phyloP scores from a whole-genome alignment of 179 eudicot species.

The Monotropa hypopitys region DNA sequence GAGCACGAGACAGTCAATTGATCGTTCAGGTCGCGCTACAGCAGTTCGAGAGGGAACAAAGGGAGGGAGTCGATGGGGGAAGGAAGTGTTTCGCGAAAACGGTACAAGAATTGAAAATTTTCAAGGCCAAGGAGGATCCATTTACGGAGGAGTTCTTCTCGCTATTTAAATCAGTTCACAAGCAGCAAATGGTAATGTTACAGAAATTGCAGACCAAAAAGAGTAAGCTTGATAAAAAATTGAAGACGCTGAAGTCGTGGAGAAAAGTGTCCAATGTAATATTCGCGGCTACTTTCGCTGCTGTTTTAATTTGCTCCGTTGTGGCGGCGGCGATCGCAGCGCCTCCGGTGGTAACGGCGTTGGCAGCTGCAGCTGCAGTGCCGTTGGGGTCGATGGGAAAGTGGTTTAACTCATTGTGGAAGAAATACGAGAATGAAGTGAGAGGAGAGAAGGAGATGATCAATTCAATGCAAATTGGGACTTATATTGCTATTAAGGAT shows the following conservation, averaged over 20 bases:
- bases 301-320: conserved; percentile 83
- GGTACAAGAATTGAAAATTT: conserved; percentile 60
- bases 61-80: conserved; percentile 26
- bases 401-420: conserved; percentile 78
- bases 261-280: conserved; percentile 71
- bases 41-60: conserved; percentile 44
- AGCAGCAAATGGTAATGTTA: conserved; percentile 64
- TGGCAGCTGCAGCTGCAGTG: conserved; percentile 70
- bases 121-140: conserved; percentile 72
- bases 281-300: conserved; percentile 73
- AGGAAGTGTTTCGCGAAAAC: conserved; percentile 36
- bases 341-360: conserved; percentile 79
- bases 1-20: conserved; percentile 67
- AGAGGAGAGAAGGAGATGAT: conserved; percentile 79
- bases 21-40: conserved; percentile 66
- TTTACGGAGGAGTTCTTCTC: conserved; percentile 73
- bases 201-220: conserved; percentile 58
- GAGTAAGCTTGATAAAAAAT: conserved; percentile 82
- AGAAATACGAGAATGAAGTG: conserved; percentile 62
- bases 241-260: conserved; percentile 64
- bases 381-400: conserved; percentile 93
- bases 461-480: conserved; percentile 83
- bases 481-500: conserved; percentile 71
- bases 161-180: conserved; percentile 68
- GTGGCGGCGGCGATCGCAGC: conserved; percentile 92